Evolutionary conservation across 1,284 basidiomycete genomes (phyloP), one percentile per base, ranked within the genome.

Genomic region (Ganoderma sinense): DNA sequence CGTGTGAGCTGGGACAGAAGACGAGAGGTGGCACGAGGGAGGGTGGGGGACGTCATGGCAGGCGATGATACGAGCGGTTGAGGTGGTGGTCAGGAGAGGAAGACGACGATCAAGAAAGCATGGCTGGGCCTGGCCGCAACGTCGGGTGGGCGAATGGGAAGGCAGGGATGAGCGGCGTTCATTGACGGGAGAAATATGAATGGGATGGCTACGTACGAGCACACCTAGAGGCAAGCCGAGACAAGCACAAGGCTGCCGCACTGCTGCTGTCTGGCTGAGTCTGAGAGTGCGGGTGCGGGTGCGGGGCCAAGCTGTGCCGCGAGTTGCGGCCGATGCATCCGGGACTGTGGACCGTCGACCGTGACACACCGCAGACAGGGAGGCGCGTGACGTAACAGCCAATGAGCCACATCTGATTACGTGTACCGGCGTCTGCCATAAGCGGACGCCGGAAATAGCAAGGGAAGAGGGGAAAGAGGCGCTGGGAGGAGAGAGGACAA

Each of bases 1-100:
- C 75, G 73, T 36, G 81, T 75, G 36, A 88, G 82, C 11, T 70
- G 69, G 20, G 75, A 68, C 66, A 88, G 73, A 13, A 81, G 75
- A 62, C 66, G 74, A 31, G 69, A 51, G 11, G 48, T 29, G 31
- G 39, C 39, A 61, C 39, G 36, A 26, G 39, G 23, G 23, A 61
- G 13, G 36, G 14, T 29, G 59, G 59, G 2, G 3, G 59, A 40
- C 23, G 39, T 41, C 59, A 61, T 40, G 36, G 33, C 39, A 41
- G 59, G 23, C 5, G 33, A 41, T n/a, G 59, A 41, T 51, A 51
- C 23, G 39, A 40, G 26, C 59, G n/a, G 36, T 2, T 16, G 39
- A 61, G 48, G 23, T 51, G 48, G 48, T 4, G 48, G 48, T 26
- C 48, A 51, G 48, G 23, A 51, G 39, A 40, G 39, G 59, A 41